Evolutionary conservation across 805 yeast genomes (phyloP).

Genomic region (Cyberlindnera maritima): DNA sequence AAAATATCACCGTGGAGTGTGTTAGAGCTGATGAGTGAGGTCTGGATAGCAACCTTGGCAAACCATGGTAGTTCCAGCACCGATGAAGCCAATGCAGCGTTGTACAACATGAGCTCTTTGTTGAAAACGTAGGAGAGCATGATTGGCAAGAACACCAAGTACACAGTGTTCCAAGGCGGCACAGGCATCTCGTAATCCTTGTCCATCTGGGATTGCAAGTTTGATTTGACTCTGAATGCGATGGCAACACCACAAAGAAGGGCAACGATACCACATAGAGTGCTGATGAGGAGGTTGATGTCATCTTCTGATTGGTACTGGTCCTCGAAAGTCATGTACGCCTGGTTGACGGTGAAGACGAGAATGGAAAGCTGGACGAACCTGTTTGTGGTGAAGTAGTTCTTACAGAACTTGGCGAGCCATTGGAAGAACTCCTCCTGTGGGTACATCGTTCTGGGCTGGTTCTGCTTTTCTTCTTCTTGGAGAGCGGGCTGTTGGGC

Average conservation of each 20-base stretch:
- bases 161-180: conserved; percentile 34
- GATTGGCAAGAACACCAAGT: conserved; percentile 33
- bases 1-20: conserved; percentile 18
- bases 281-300: conserved; percentile 22
- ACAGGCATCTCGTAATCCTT: conserved; percentile 9
- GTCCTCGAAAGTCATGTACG: conserved; percentile 17
- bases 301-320: conserved; percentile 15
- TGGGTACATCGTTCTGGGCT: conserved; percentile 14
- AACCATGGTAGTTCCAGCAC: conserved; percentile 27
- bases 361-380: conserved; percentile 28
- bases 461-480: conserved; percentile 1
- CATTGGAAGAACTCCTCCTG: conserved; percentile 24
- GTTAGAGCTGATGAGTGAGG: conserved; percentile 23
- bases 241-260: conserved; percentile 23
- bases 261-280: conserved; percentile 24
- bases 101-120: conserved; percentile 26
- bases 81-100: conserved; percentile 32
- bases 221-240: conserved; percentile 15
- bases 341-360: conserved; percentile 24
- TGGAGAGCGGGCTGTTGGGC: conserved; percentile 5
- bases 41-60: conserved; percentile 23
- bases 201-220: not conserved
- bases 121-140: conserved; percentile 29
- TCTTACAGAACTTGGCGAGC: conserved; percentile 15
- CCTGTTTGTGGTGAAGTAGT: conserved; percentile 23